Conservation (phyloP, 2,329 filamentous ascomycete genomes). For the Beauveria rudraprayagi region DNA sequence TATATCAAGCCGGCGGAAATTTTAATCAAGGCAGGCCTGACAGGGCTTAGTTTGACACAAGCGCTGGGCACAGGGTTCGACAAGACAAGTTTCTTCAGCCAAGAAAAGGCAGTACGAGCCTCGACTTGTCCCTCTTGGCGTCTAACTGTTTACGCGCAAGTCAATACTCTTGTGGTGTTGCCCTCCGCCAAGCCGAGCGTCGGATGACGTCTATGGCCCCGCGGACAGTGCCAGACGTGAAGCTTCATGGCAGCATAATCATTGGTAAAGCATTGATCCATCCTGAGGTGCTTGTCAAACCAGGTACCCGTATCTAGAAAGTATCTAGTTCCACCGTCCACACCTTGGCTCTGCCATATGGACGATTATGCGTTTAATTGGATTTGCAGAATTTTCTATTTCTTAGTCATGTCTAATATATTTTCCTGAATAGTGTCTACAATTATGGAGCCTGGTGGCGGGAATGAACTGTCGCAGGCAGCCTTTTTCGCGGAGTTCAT, state of each 20-base stretch:
- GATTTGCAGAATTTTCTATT: not conserved
- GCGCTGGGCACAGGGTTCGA: not conserved
- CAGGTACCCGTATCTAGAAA: not conserved
- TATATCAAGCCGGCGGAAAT: not conserved
- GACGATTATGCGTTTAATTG: not conserved
- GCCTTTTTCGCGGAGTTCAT: too few species aligned
- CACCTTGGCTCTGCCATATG: not conserved
- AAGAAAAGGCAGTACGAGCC: not conserved
- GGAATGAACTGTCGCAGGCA: too few species aligned
- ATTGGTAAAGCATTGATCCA: not conserved
- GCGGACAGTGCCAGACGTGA: not conserved
- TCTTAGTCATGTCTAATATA: not conserved
- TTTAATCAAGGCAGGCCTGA: not conserved
- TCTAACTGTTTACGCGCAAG: not conserved
- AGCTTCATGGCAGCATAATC: not conserved
- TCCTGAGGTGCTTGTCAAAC: not conserved
- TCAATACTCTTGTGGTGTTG: not conserved
- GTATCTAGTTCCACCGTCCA: not conserved
- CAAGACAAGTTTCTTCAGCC: not conserved
- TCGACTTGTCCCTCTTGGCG: not conserved
- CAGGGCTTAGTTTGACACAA: not conserved
- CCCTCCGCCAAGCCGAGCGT: not conserved
- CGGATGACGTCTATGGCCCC: not conserved
- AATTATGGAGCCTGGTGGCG: not conserved
- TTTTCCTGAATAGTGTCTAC: not conserved